phyloP scores from a whole-genome alignment of 163 green algal species.

The Scenedesmus sp. region DNA sequence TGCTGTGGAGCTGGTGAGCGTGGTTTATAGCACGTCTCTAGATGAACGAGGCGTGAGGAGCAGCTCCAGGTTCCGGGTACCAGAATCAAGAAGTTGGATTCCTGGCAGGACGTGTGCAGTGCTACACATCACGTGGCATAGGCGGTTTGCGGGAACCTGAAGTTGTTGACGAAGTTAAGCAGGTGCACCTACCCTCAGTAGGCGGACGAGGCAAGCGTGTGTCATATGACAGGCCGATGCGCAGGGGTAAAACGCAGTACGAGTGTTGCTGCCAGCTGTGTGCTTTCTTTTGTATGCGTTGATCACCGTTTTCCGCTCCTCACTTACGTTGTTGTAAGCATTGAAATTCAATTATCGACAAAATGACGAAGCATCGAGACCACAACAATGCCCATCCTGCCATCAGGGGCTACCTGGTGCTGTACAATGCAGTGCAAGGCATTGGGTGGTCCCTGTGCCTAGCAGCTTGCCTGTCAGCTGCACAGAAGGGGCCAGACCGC shows the following conservation, averaged over 20 bases:
- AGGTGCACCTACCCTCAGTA: no score
- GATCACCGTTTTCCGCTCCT: background rate
- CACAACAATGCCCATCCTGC: conserved; percentile 13
- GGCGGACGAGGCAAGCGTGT: background rate
- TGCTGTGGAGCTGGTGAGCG: background rate
- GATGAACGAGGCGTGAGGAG: background rate
- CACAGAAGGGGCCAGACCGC: background rate
- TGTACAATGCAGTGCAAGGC: conserved; percentile 60
- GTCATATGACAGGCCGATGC: background rate
- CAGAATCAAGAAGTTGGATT: background rate
- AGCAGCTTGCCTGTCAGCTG: background rate
- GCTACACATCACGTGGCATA: background rate
- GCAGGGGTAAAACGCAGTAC: background rate
- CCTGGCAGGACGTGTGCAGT: background rate
- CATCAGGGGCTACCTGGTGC: conserved; percentile 48
- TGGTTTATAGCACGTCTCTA: background rate
- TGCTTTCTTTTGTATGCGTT: background rate
- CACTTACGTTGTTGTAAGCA: background rate
- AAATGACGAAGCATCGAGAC: background rate
- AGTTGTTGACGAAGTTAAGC: no score
- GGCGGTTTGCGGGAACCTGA: no score
- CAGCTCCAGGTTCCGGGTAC: background rate
- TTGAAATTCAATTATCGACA: background rate
- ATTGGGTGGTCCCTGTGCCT: conserved; percentile 55
- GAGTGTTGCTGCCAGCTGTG: background rate